These are phyloP conservation scores for Erigeron philadelphicus DNA, from an alignment of 140 eudicot genomes.

Conservation along the genomic window DNA sequence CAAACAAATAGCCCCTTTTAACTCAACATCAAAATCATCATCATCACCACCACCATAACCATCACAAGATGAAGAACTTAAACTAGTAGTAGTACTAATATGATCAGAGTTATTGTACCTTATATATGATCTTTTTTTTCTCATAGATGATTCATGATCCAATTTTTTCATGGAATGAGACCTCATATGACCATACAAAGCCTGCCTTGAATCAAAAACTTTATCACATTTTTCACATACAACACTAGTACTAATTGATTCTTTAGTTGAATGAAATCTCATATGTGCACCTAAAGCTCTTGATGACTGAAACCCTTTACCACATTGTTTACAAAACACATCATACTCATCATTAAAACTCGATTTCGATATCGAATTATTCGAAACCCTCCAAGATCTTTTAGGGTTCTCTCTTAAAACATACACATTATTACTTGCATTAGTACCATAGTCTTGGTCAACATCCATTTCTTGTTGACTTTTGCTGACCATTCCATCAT, in stretches of 20 bases:
- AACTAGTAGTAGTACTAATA: constrained; percentile 22
- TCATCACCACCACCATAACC: constrained; percentile 17
- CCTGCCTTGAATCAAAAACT: constrained; percentile 64
- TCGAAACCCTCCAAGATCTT: constrained; percentile 58
- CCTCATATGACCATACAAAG: constrained; percentile 87
- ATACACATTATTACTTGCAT: constrained; percentile 29
- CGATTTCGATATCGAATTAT: constrained; percentile 9
- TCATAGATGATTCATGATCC: constrained; percentile 22
- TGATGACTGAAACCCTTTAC: constrained; percentile 41
- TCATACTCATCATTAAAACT: constrained; percentile 17
- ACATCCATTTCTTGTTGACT: constrained; percentile 27
- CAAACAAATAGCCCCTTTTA: constrained; percentile 53
- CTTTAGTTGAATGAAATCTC: constrained; percentile 47
- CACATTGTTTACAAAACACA: constrained; percentile 41
- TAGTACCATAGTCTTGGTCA: constrained; percentile 28
- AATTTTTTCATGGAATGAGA: constrained; percentile 46
- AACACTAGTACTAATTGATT: neutral
- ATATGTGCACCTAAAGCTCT: constrained; percentile 52
- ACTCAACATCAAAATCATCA: constrained; percentile 34
- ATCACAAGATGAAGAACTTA: constrained; percentile 16
- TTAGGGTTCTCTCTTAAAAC: constrained; percentile 64
- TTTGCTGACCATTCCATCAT: constrained; percentile 22
- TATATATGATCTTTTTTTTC: constrained; percentile 50
- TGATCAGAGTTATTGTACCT: constrained; percentile 34
- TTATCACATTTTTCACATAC: constrained; percentile 63